Evolutionary conservation across 192 early-diverging fungal species (phyloP).

Genomic region (Rhizophlyctis rosea): DNA sequence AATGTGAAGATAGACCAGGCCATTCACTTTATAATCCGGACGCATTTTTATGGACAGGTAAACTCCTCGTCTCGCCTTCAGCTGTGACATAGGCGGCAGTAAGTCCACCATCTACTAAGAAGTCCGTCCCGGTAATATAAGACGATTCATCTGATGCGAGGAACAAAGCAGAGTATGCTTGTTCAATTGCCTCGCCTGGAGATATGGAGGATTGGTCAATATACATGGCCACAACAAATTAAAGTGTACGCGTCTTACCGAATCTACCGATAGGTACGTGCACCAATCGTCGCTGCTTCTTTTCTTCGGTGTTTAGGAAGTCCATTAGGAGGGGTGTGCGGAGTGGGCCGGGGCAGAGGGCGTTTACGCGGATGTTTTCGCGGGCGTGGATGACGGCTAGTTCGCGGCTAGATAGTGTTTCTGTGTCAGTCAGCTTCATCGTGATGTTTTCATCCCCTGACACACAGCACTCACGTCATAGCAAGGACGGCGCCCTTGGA

Average conservation of each 20-base stretch:
- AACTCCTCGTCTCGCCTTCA: slow-evolving; percentile 15
- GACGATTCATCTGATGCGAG: slow-evolving; percentile 75
- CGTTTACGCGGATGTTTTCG: slow-evolving; percentile 82
- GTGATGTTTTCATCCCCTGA: too few species aligned
- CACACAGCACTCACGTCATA: slow-evolving; percentile 71
- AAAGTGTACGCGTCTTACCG: slow-evolving; percentile 40
- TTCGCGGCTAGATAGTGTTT: slow-evolving; percentile 52
- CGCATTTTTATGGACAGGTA: slow-evolving; percentile 6
- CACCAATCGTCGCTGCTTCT: slow-evolving; percentile 73
- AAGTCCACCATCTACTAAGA: slow-evolving; percentile 78
- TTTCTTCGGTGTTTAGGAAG: slow-evolving; percentile 78
- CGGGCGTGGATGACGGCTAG: slow-evolving; percentile 79
- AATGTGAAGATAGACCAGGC: too few species aligned
- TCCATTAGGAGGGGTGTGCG: slow-evolving; percentile 79
- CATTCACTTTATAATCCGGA: slow-evolving; percentile 27
- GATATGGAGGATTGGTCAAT: neutral
- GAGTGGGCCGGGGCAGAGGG: slow-evolving; percentile 78
- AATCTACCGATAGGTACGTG: slow-evolving; percentile 84
- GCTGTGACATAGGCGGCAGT: slow-evolving; percentile 65
- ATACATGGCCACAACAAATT: neutral
- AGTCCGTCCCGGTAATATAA: slow-evolving; percentile 80
- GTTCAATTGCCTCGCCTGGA: slow-evolving; percentile 77
- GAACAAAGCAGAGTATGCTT: slow-evolving; percentile 78
- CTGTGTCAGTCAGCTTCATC: neutral
- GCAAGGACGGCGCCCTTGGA: slow-evolving; percentile 84